Evolutionary conservation across 129 eudicot species (phyloP).

Genomic region (Chrysanthemum lavandulifolium): DNA sequence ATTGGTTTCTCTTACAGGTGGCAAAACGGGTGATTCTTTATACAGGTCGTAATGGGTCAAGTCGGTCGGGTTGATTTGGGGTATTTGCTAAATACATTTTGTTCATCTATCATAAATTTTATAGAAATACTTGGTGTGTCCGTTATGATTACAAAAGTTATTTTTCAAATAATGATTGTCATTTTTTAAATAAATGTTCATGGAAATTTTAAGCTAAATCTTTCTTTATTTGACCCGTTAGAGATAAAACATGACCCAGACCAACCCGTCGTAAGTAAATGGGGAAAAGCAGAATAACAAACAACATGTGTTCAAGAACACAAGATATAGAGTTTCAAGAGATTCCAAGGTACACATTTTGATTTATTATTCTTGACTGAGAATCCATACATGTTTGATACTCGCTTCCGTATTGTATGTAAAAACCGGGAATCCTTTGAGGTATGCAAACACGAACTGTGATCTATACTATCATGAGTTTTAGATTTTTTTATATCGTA

Average conservation of each 20-base stretch:
- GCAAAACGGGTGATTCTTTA: conserved; percentile 1
- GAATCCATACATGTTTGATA: no score
- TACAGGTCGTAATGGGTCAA: conserved; percentile 3
- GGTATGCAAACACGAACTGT: no score
- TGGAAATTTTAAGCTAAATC: neutral
- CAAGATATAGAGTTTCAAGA: no score
- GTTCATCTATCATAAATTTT: neutral
- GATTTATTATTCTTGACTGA: no score
- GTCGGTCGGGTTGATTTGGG: neutral
- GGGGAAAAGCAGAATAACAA: neutral
- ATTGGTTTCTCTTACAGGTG: conserved; percentile 16
- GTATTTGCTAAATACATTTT: neutral
- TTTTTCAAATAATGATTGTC: no score
- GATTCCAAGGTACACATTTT: no score
- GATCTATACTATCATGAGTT: no score
- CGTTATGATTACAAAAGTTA: neutral
- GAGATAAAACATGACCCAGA: neutral
- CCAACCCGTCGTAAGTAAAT: neutral
- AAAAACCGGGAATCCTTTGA: no score
- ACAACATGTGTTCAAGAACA: no score
- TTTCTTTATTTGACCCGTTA: neutral
- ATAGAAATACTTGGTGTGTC: neutral
- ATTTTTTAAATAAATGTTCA: no score
- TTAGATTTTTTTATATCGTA: no score
- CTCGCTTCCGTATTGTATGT: no score